Conservation (phyloP, 2,329 filamentous ascomycete species). For the Calonectria honghensis region DNA sequence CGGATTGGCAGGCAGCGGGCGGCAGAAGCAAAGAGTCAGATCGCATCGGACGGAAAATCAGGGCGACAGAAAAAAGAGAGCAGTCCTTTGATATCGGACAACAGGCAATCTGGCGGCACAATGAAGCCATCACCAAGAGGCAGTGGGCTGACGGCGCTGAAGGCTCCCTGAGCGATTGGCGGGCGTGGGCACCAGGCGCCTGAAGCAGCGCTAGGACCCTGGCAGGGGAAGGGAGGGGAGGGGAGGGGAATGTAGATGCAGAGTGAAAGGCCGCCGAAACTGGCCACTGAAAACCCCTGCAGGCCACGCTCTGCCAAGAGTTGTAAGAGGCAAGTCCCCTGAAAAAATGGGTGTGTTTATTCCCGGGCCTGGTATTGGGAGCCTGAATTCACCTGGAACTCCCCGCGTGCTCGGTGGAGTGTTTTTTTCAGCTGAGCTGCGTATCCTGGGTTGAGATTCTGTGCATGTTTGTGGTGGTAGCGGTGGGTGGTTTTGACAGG, state of each 20-base stretch:
- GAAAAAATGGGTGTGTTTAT: not conserved
- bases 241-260: not conserved
- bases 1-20: constrained; percentile 11
- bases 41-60: constrained; percentile 5
- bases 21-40: not conserved
- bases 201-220: constrained; percentile 31
- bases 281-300: constrained; percentile 13
- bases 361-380: not conserved
- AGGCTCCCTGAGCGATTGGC: not conserved
- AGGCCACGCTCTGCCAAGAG: not conserved
- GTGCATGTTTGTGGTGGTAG: constrained; percentile 6
- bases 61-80: constrained; percentile 37
- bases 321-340: not conserved
- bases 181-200: constrained; percentile 27
- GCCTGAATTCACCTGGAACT: constrained; percentile 23
- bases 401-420: constrained; percentile 22
- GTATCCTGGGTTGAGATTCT: not conserved
- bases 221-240: not conserved
- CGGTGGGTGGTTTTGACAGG: not conserved
- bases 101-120: constrained; percentile 45
- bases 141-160: constrained; percentile 47
- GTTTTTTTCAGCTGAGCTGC: constrained; percentile 3
- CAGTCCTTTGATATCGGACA: constrained; percentile 37
- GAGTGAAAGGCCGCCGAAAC: not conserved
- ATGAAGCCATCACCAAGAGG: constrained; percentile 55